Evolutionary conservation across 257 asterid species (phyloP).

Genomic region (Thymus mandschuricus): DNA sequence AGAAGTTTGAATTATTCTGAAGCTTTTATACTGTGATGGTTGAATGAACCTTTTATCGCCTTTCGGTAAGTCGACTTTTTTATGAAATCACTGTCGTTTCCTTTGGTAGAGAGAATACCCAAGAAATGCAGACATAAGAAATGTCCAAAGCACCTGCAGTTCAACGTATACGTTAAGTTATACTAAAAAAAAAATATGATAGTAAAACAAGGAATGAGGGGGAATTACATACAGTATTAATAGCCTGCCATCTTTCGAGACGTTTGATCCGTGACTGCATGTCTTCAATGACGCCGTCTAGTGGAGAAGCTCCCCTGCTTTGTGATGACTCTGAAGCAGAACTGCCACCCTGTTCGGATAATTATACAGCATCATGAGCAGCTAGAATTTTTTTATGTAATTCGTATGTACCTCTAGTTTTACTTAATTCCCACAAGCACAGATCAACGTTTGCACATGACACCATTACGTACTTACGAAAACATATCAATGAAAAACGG

Average conservation of each 20-base stretch:
- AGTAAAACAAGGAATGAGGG: slow-evolving; percentile 5
- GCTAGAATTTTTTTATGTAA: not conserved
- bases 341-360: slow-evolving; percentile 66
- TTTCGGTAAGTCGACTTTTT: not conserved
- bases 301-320: slow-evolving; percentile 74
- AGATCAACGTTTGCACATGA: not conserved
- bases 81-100: slow-evolving; percentile 51
- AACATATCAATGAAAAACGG: not conserved
- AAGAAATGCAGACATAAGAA: slow-evolving; percentile 91
- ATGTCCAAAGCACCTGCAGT: slow-evolving; percentile 93
- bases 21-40: not conserved
- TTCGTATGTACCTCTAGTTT: not conserved
- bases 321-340: slow-evolving; percentile 88
- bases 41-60: not conserved
- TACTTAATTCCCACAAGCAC: not conserved
- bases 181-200: not conserved
- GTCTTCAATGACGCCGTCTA: slow-evolving; percentile 79
- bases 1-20: slow-evolving; percentile 11
- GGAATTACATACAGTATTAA: slow-evolving; percentile 64
- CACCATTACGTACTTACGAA: not conserved
- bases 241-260: slow-evolving; percentile 84
- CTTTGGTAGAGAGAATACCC: slow-evolving; percentile 92
- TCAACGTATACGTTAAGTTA: not conserved
- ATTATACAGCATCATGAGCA: slow-evolving; percentile 19
- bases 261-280: slow-evolving; percentile 91